phyloP scores from a whole-genome alignment of 2,329 filamentous ascomycete genomes.

The Fusarium mundagurra region DNA sequence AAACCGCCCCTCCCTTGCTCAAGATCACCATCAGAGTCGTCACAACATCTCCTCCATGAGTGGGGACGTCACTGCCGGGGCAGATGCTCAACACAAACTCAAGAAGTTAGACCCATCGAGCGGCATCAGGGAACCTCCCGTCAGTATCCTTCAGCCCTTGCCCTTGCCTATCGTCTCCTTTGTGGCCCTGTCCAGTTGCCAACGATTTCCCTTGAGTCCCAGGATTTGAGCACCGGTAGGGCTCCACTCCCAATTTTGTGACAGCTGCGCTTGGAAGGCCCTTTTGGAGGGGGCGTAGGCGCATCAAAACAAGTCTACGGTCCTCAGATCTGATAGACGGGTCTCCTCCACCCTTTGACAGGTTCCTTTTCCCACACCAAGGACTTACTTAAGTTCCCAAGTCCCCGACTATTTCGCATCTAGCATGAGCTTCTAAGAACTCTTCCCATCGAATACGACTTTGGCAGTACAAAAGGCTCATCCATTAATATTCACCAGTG shows the following conservation, averaged over 20 bases:
- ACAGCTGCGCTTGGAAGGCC: conserved; percentile 40
- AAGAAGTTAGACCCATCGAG: conserved; percentile 35
- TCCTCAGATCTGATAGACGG: conserved; percentile 45
- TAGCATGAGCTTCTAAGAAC: conserved; percentile 30
- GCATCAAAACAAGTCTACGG: conserved; percentile 36
- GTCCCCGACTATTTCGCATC: conserved; percentile 37
- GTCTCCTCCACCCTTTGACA: conserved; percentile 43
- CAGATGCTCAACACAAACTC: conserved; percentile 30
- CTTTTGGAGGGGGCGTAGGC: conserved; percentile 36
- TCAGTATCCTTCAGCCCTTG: conserved; percentile 33
- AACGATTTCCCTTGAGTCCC: conserved; percentile 37
- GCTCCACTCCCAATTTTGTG: conserved; percentile 42
- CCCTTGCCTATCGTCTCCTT: conserved; percentile 31
- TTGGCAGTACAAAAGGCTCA: conserved; percentile 20
- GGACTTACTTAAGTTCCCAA: conserved; percentile 46
- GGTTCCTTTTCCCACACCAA: conserved; percentile 40
- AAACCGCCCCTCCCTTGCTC: conserved; percentile 32
- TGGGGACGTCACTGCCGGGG: conserved; percentile 42
- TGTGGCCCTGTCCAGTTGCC: conserved; percentile 33
- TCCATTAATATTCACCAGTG: conserved; percentile 19
- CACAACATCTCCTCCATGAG: conserved; percentile 27
- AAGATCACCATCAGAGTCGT: conserved; percentile 39
- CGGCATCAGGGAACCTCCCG: conserved; percentile 38
- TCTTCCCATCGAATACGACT: conserved; percentile 29
- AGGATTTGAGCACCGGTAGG: conserved; percentile 37